Evolutionary conservation across 2,329 filamentous ascomycete genomes (phyloP), one percentile per base, ranked within the genome.

Genomic region (Ampelomyces quisqualis): DNA sequence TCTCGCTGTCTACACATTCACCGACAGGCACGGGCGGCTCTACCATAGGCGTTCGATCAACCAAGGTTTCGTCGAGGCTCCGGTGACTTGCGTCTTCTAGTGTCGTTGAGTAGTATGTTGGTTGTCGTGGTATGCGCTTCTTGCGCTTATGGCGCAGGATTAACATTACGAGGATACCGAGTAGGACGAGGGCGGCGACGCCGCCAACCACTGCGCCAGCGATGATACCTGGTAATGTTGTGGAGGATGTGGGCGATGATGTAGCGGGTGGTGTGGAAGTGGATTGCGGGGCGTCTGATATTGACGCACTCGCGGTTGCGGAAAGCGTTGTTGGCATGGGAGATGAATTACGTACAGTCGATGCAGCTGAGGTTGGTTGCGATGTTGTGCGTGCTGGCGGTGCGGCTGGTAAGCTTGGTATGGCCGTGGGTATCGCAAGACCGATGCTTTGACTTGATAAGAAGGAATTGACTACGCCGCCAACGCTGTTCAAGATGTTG

Each of bases 111-210:
- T 9, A 7, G 7, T 30, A 21, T 2, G 15, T 23, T 4, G 26
- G 15, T 5, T 14, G 31, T 19, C 3, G 24, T 28, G 21, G 9
- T 13, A 13, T n/a, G 3, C 13, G 22, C 22, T 49, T 45, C 20
- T 36, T 43, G 17, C 38, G 43, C 11, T 41, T 35, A 14, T 49
- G 38, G 5, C 43, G 46, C 1, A 46, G 36, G 8, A 52, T 31
- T 24, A 55, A 27, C 22, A 47, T 40, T 9, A 53, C 17, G 17
- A 50, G 37, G 31, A 45, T 49, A 21, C 42, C 48, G 24, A 49
- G 23, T 1, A 51, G 22, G 3, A 35, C 38, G 9, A 51, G 34
- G 17, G 39, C 42, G n/a, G 45, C 45, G n/a, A 51, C 21, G 10
- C 34, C 35, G 15, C 45, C 45, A 30, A 51, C 37, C 11, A 44